Conservation (phyloP, 441 rosid species). For the Euphorbia neoarborescens region DNA sequence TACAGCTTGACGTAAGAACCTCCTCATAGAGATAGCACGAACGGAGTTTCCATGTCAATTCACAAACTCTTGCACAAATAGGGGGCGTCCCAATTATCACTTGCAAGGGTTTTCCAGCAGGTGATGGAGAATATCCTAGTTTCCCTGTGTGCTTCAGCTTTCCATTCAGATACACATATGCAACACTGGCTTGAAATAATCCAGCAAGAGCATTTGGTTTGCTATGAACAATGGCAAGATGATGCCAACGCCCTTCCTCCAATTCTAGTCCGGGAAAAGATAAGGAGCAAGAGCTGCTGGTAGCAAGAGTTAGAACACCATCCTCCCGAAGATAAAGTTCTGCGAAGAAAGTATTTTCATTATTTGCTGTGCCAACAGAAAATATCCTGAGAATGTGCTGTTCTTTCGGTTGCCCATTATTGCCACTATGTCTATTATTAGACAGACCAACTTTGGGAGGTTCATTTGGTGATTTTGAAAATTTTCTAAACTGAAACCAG, state of each 20-base stretch:
- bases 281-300: constrained; percentile 82
- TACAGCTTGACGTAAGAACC: constrained; percentile 94
- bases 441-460: constrained; percentile 42
- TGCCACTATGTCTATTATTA: constrained; percentile 38
- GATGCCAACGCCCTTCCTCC: constrained; percentile 99
- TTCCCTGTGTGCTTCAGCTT: constrained; percentile 96
- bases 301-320: constrained; percentile 93
- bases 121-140: constrained; percentile 98
- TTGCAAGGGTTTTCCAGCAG: constrained; percentile 90
- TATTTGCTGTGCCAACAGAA: constrained; percentile 86
- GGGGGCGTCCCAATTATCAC: constrained; percentile 88
- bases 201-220: constrained; percentile 99
- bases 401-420: constrained; percentile 51
- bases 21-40: constrained; percentile 99
- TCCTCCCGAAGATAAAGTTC: constrained; percentile 96
- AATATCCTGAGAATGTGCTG: constrained; percentile 64
- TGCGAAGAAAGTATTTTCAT: constrained; percentile 71
- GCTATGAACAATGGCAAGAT: constrained; percentile 99
- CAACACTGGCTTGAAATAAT: constrained; percentile 98
- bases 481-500: constrained; percentile 86
- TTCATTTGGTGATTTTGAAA: constrained; percentile 60
- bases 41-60: constrained; percentile 87
- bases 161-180: constrained; percentile 94
- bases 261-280: constrained; percentile 93
- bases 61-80: constrained; percentile 71